Conservation (phyloP, 805 yeast genomes). For the Sungouiozyma ichnusensis region DNA sequence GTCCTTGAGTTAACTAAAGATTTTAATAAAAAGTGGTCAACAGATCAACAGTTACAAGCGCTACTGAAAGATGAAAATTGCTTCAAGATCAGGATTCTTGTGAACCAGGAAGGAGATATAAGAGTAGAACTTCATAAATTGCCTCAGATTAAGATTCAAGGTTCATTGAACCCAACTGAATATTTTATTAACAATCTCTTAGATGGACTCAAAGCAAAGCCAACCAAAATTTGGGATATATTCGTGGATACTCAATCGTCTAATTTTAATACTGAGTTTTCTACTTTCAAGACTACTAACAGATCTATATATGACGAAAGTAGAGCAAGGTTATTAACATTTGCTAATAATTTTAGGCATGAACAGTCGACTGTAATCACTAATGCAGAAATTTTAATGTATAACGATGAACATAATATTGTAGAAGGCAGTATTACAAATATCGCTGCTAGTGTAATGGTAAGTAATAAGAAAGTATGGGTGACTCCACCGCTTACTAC, state of each 20-base stretch:
- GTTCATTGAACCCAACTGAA: constrained; percentile 2
- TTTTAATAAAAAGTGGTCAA: constrained; percentile 6
- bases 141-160: neutral
- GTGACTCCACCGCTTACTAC: constrained; percentile 66
- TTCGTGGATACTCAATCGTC: constrained; percentile 47
- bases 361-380: constrained; percentile 22
- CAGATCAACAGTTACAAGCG: constrained; percentile 1
- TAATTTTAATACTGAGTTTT: constrained; percentile 52
- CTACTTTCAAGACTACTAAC: constrained; percentile 78
- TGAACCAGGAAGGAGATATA: constrained; percentile 30
- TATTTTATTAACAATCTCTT: constrained; percentile 24
- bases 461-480: constrained; percentile 35
- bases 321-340: constrained; percentile 36
- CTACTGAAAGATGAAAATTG: constrained; percentile 26
- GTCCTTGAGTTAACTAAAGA: constrained; percentile 26
- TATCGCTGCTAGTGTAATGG: constrained; percentile 44
- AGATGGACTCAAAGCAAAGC: constrained; percentile 17
- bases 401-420: constrained; percentile 47
- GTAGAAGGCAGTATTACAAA: constrained; percentile 81
- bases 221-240: constrained; percentile 41
- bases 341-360: constrained; percentile 23
- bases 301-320: constrained; percentile 57
- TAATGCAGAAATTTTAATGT: constrained; percentile 56
- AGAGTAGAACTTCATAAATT: constrained; percentile 29
- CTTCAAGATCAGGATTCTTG: constrained; percentile 40